Evolutionary conservation across 1,284 basidiomycete genomes (phyloP), one percentile per base, ranked within the genome.

Genomic region (Leccinum subspadiceum): DNA sequence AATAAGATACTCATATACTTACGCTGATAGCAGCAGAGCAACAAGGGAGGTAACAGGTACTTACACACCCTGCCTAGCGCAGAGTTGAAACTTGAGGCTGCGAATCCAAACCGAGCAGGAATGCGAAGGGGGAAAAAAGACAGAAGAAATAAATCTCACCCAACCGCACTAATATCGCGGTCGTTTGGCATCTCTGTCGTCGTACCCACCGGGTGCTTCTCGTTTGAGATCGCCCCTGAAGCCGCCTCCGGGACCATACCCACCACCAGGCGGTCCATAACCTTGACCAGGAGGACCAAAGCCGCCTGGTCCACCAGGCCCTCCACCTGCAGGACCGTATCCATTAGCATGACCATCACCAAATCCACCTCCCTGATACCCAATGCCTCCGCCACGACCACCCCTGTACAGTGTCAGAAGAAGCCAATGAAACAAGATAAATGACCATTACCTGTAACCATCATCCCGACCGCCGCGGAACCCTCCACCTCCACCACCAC

Each of bases 141-240:
- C 63, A 24, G 54, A 64, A 58, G 48, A 57, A 64, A 72, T 37
- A 64, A 64, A 63, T 74, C 71, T 75, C 71, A 75, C 73, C 71
- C 72, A 64, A 73, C 73, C 74, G 66, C 72, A 67, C 80, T 85
- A 92, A 75, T 92, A 92, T 69, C 92, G 84, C 69, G 87, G 85
- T 70, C 92, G 87, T 77, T 93, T 93, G 48, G 81, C 69, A 66
- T 92, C 90, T 65, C 90, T 84, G 75, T 92, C 91, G 69, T 91
- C 90, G 75, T 84, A 87, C 69, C 87, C 87, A 75, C 86, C 85
- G 58, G 85, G 80, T 63, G 81, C 84, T 71, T 82, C 80, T 62
- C 89, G 84, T 75, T 89, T 90, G 76, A 86, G 84, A 70, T 83
- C 84, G 53, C 82, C 82, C 64, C 85, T 81, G 70, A 80, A 83